phyloP scores from a whole-genome alignment of 768 basidiomycete species.

The Amanita molliuscula region DNA sequence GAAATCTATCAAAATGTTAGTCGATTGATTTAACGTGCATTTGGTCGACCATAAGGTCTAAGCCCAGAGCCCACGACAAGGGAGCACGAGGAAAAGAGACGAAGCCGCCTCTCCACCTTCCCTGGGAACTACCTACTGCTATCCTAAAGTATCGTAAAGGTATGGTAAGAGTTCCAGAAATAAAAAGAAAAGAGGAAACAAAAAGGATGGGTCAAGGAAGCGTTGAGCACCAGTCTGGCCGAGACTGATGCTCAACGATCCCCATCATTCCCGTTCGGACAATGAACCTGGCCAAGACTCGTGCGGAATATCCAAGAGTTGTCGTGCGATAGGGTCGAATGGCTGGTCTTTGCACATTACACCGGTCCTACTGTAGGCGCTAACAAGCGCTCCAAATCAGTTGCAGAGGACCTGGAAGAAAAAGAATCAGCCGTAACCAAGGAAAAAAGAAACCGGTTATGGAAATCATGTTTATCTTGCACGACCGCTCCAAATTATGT shows the following conservation, averaged over 20 bases:
- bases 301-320: neutral
- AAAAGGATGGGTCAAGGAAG: neutral
- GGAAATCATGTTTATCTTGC: too few relatives aligned
- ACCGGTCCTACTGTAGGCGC: neutral
- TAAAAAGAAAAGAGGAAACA: neutral
- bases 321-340: neutral
- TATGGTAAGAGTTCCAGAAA: neutral
- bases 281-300: neutral
- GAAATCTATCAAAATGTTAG: neutral
- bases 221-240: neutral
- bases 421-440: too few relatives aligned
- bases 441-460: too few relatives aligned
- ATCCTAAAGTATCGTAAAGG: neutral
- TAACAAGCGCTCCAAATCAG: too few relatives aligned
- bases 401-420: too few relatives aligned
- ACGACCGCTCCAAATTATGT: too few relatives aligned
- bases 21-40: neutral
- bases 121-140: neutral
- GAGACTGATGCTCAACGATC: neutral
- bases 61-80: neutral
- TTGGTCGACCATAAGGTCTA: neutral
- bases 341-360: neutral
- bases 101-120: neutral
- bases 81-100: neutral
- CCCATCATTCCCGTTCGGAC: neutral